A percentile compares a stretch with the other conserved stretches of the same genome.
These are phyloP conservation scores for Melampsora larici-populina DNA, from an alignment of 1,284 basidiomycete species.

Conservation along the genomic window DNA sequence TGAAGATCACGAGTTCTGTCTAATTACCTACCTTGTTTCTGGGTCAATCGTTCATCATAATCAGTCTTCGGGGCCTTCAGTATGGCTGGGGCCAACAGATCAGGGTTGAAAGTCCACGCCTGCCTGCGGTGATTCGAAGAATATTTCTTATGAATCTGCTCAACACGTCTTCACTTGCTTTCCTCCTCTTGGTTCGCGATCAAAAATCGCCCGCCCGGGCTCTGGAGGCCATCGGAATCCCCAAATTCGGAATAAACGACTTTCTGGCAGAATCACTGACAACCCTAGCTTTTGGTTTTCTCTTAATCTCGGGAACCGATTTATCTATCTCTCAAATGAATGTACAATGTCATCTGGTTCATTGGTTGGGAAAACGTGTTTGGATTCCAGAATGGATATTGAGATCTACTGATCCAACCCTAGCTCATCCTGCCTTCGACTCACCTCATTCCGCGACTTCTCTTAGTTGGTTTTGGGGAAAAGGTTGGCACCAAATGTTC, in stretches of 20 bases:
- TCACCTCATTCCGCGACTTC: constrained; percentile 59
- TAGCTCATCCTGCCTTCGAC: constrained; percentile 55
- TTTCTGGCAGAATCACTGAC: constrained; percentile 15
- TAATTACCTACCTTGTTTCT: neutral
- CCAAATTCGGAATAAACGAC: neutral
- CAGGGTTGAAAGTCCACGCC: neutral
- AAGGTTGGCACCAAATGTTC: constrained; percentile 60
- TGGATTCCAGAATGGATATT: constrained; percentile 18
- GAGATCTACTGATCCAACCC: neutral
- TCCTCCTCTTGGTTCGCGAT: constrained; percentile 8
- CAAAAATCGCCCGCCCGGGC: constrained; percentile 5
- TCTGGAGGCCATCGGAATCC: constrained; percentile 5
- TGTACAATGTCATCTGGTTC: neutral
- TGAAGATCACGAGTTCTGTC: neutral
- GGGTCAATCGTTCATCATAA: neutral
- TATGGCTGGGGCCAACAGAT: constrained; percentile 27
- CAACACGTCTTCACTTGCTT: constrained; percentile 1
- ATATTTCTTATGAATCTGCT: constrained; percentile 14
- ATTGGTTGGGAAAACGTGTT: neutral
- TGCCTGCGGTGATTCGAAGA: neutral
- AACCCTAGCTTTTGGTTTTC: constrained; percentile 10
- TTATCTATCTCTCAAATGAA: neutral
- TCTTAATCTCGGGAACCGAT: constrained; percentile 16
- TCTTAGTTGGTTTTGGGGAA: constrained; percentile 59
- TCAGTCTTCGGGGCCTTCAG: constrained; percentile 29